phyloP scores from a whole-genome alignment of 352 stramenopile species.

The Blastocystis sp. region DNA sequence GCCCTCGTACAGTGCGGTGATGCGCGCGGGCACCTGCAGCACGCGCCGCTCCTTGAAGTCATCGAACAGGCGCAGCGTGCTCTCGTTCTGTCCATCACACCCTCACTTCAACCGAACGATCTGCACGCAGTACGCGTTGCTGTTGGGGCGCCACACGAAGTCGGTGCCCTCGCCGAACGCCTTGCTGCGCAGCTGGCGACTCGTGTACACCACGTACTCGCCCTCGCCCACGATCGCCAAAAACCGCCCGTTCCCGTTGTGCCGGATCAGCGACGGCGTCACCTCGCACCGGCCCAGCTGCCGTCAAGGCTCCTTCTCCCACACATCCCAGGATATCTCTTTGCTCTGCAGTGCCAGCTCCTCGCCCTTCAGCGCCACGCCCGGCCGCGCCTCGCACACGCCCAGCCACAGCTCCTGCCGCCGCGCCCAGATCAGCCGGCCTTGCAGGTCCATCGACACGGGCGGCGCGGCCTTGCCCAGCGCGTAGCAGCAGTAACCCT shows the following conservation, averaged over 20 bases:
- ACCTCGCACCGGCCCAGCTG: conserved; percentile 93
- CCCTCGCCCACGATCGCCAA: conserved; percentile 96
- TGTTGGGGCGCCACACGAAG: conserved; percentile 92
- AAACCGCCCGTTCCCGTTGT: conserved; percentile 98
- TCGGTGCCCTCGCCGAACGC: conserved; percentile 91
- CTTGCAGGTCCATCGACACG: conserved; percentile 90
- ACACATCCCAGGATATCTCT: conserved; percentile 13
- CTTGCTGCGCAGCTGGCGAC: conserved; percentile 85
- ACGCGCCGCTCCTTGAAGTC: conserved; percentile 95
- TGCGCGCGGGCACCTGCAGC: conserved; percentile 87
- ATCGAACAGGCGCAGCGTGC: conserved; percentile 92
- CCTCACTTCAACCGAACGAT: background rate
- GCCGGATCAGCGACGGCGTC: conserved; percentile 91
- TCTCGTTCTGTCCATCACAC: conserved; percentile 81
- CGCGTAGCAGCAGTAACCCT: conserved; percentile 91
- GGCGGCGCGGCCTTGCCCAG: conserved; percentile 93
- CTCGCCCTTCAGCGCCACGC: conserved; percentile 21
- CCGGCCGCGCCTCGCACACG: conserved; percentile 1
- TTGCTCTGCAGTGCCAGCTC: background rate
- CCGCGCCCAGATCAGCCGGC: conserved; percentile 93
- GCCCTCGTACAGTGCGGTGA: conserved; percentile 91
- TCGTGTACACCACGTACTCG: conserved; percentile 99
- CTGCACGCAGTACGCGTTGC: conserved; percentile 84
- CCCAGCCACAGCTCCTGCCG: conserved; percentile 89
- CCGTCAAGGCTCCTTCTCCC: background rate